A percentile compares a stretch with the other conserved stretches of the same genome.
These are phyloP conservation scores for Ustilago curta DNA, from an alignment of 1,284 basidiomycete genomes.

Conservation along the genomic window DNA sequence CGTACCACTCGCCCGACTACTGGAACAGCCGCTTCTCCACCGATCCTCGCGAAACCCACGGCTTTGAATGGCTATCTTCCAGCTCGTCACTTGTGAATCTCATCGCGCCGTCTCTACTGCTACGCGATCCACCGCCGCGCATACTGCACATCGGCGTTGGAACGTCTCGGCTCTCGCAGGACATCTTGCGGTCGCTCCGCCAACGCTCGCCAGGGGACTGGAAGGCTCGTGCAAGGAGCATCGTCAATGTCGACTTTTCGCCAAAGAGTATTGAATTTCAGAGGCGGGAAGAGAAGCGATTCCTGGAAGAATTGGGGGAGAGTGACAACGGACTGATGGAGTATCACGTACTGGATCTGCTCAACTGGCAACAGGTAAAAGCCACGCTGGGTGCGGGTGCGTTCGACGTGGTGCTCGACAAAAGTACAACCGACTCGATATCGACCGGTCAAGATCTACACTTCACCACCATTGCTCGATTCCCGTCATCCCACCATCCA, in stretches of 20 bases:
- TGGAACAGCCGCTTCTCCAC: constrained; percentile 55
- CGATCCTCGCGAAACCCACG: constrained; percentile 60
- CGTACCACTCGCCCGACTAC: constrained; percentile 60
- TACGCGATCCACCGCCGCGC: constrained; percentile 3
- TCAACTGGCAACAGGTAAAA: constrained; percentile 15
- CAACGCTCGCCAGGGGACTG: constrained; percentile 13
- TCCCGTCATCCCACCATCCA: not conserved
- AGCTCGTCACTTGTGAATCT: constrained; percentile 9
- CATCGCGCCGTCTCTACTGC: not conserved
- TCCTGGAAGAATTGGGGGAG: constrained; percentile 4
- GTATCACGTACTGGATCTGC: constrained; percentile 29
- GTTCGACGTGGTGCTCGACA: constrained; percentile 49
- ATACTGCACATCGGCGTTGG: constrained; percentile 51
- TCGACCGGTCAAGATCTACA: constrained; percentile 29
- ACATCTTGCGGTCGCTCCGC: constrained; percentile 8
- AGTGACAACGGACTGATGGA: constrained; percentile 12
- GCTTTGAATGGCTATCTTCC: constrained; percentile 48
- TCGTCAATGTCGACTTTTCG: constrained; percentile 45
- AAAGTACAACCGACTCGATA: constrained; percentile 48
- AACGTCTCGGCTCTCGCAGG: constrained; percentile 28
- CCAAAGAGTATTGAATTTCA: constrained; percentile 27
- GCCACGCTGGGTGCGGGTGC: not conserved
- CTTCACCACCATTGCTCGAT: not conserved
- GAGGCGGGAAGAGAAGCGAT: not conserved
- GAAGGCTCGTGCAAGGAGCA: constrained; percentile 9